Conservation (phyloP, 305 asterid species). For the Ajuga reptans region DNA sequence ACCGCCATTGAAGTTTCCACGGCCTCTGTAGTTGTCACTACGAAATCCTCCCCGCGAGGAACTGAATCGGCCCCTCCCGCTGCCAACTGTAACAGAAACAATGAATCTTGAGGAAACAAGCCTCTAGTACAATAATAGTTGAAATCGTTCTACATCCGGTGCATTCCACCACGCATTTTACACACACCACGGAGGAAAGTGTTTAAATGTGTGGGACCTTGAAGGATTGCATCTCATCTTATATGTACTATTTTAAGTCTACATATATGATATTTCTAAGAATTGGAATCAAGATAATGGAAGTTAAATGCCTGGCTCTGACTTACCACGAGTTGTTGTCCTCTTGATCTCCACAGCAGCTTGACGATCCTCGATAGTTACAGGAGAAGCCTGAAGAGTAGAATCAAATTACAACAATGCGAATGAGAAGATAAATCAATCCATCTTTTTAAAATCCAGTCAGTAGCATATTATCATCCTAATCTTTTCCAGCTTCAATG, state of each 20-base stretch:
- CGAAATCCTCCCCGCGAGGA: conserved; percentile 59
- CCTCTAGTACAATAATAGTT: not conserved
- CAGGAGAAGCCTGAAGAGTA: conserved; percentile 62
- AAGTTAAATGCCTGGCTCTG: not conserved
- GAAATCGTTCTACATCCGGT: not conserved
- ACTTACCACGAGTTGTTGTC: conserved; percentile 69
- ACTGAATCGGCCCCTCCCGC: conserved; percentile 55
- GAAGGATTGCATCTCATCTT: not conserved
- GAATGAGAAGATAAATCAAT: not conserved
- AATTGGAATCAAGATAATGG: not conserved
- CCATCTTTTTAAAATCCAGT: not conserved
- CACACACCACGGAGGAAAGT: not conserved
- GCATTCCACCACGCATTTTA: not conserved
- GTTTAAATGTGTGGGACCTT: not conserved
- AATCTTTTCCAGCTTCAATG: not conserved
- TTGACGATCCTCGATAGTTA: conserved; percentile 53
- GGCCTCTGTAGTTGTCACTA: conserved; percentile 51
- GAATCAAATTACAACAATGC: not conserved
- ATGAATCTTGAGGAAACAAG: not conserved
- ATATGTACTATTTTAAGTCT: not conserved
- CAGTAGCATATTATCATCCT: not conserved
- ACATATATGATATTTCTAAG: too few relatives aligned
- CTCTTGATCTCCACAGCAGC: conserved; percentile 75
- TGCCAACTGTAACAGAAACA: conserved; percentile 43
- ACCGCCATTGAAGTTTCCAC: conserved; percentile 47